These are phyloP conservation scores for Mycena epipterygia DNA, from an alignment of 768 basidiomycete genomes.

Conservation along the genomic window DNA sequence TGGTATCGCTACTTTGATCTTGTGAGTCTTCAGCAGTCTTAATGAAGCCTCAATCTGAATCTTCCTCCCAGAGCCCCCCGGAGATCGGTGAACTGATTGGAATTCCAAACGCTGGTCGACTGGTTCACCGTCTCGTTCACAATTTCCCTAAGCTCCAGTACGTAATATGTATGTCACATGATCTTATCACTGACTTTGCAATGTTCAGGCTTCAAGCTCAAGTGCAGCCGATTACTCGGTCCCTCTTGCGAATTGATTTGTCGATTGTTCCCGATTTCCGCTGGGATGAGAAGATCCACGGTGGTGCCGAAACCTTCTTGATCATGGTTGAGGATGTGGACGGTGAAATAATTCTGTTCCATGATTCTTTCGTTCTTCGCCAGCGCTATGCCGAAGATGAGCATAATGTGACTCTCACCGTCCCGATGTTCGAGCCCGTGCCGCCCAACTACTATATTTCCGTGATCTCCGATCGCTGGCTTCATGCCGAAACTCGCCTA, in stretches of 20 bases:
- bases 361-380: constrained; percentile 92
- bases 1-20: constrained; percentile 99
- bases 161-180: constrained; percentile 42
- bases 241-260: constrained; percentile 91
- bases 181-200: not conserved
- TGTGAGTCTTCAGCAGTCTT: constrained; percentile 45
- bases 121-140: constrained; percentile 94
- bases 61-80: constrained; percentile 68
- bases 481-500: constrained; percentile 93
- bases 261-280: constrained; percentile 98
- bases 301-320: constrained; percentile 89
- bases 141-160: constrained; percentile 96
- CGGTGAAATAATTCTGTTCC: constrained; percentile 96
- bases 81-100: constrained; percentile 97
- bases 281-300: constrained; percentile 97
- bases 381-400: constrained; percentile 94
- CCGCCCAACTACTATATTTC: constrained; percentile 99
- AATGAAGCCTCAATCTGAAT: constrained; percentile 5
- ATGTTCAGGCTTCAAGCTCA: constrained; percentile 85
- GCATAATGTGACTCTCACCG: constrained; percentile 94
- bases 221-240: constrained; percentile 96
- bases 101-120: constrained; percentile 91
- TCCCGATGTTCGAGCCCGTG: constrained; percentile 97
- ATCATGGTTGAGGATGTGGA: constrained; percentile 98
- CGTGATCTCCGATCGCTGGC: constrained; percentile 94